These are phyloP conservation scores for Candida khao-thaluensis DNA, from an alignment of 805 yeast genomes.

Conservation along the genomic window DNA sequence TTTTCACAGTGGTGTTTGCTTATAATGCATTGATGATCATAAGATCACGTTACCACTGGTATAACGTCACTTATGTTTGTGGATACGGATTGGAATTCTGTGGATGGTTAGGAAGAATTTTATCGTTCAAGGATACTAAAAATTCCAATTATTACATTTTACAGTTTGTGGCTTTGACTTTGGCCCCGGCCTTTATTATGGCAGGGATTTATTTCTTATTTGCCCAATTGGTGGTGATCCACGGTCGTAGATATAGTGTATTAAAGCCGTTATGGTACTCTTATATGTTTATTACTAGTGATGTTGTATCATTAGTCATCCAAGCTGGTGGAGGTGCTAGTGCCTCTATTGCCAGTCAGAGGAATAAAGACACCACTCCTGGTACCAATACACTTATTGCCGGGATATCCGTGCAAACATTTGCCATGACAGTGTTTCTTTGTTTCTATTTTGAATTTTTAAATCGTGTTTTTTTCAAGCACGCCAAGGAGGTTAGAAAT, in stretches of 20 bases:
- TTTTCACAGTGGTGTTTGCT: conserved; percentile 25
- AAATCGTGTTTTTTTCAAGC: conserved; percentile 30
- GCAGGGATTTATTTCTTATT: conserved; percentile 42
- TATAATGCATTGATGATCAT: conserved; percentile 27
- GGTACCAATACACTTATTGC: conserved; percentile 40
- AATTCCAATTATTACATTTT: conserved; percentile 23
- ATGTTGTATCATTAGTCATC: conserved; percentile 35
- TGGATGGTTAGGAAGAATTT: conserved; percentile 40
- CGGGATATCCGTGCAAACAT: conserved; percentile 38
- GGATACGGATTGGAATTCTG: conserved; percentile 36
- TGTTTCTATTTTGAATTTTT: conserved; percentile 38
- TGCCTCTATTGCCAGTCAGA: conserved; percentile 28
- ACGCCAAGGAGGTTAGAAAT: conserved; percentile 16
- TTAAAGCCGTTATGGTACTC: conserved; percentile 45
- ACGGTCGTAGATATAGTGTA: conserved; percentile 37
- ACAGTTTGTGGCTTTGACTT: conserved; percentile 36
- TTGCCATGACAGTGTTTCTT: conserved; percentile 38
- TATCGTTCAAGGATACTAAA: conserved; percentile 26
- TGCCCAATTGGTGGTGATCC: conserved; percentile 39
- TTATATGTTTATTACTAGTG: conserved; percentile 38
- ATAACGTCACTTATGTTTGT: conserved; percentile 34
- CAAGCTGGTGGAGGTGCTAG: conserved; percentile 44
- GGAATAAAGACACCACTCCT: conserved; percentile 22
- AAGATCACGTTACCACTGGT: conserved; percentile 40
- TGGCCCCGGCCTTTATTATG: conserved; percentile 45